phyloP scores from a whole-genome alignment of 345 rosid species.

The Citrus hindsii region DNA sequence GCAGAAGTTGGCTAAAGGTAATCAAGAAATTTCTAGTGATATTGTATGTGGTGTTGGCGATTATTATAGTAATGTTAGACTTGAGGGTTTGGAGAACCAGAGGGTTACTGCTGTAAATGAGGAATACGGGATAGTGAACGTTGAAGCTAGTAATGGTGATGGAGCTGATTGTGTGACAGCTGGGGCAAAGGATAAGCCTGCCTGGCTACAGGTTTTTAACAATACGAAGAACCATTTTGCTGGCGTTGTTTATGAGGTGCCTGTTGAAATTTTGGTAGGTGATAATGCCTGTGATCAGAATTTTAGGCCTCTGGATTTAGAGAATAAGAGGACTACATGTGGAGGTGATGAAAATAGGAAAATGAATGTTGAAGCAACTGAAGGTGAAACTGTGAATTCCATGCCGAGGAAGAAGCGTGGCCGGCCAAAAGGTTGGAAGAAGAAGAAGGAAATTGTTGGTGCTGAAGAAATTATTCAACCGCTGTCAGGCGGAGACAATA shows the following conservation, averaged over 20 bases:
- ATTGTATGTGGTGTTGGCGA: neutral
- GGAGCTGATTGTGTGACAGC: constrained; percentile 2
- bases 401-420: constrained; percentile 6
- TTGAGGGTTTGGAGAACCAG: neutral
- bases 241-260: neutral
- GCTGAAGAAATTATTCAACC: neutral
- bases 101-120: neutral
- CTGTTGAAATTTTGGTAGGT: neutral
- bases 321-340: neutral
- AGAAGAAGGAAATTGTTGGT: neutral
- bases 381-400: neutral
- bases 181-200: constrained; percentile 8
- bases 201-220: neutral
- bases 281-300: neutral
- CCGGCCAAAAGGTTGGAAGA: constrained; percentile 19
- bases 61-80: neutral
- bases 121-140: neutral
- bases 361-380: neutral
- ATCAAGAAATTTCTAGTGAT: neutral
- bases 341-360: neutral
- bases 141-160: constrained; percentile 1
- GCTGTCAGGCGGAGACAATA: neutral
- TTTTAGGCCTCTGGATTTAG: neutral
- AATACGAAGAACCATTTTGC: neutral
- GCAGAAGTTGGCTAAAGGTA: neutral